Evolutionary conservation across 345 rosid species (phyloP), one percentile per base, ranked within the genome.

Genomic region (Chamaenerion angustifolium): DNA sequence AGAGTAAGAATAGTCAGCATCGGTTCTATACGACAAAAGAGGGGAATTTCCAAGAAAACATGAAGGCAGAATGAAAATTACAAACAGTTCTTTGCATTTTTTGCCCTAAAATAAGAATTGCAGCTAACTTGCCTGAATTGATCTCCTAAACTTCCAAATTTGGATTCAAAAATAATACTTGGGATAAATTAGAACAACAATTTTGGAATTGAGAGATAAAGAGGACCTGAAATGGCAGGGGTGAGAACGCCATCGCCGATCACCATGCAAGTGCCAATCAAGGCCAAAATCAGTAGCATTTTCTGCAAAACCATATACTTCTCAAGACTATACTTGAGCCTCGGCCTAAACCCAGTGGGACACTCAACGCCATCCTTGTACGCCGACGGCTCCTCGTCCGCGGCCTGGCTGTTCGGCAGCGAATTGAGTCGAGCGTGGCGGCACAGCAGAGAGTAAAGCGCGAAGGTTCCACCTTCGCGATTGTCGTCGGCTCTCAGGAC

Each of bases 221-320:
- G 8, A 16, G n/a, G 14, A 88, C 97, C 97, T 14, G 95, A 88
- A 65, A 88, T 67, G 4, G 95, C 92, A 55, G 97, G 66, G 5
- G 66, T 49, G 37, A 62, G 81, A 46, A 88, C 85, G 56, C 95
- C 95, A 68, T 88, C 97, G 60, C 97, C 97, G 61, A 88, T 85
- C 43, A 85, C 89, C 97, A 88, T 88, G 75, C 89, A 88, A 46
- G 97, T 80, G 62, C 97, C 97, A 64, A 88, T 67, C 77, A 88
- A 71, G 66, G 93, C 80, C 56, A 88, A 46, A 10, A 85, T 68
- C 56, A 88, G 93, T 76, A 88, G 60, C 49, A 76, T 45, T 72
- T 72, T 76, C 80, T 85, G 95, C 72, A 85, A 52, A 25, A 80
- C 82, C 46, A 76, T 58, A 46, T 73, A 72, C 56, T 67, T 80